phyloP scores from a whole-genome alignment of 2,329 filamentous ascomycete genomes.

The Pezicula rhizophila region DNA sequence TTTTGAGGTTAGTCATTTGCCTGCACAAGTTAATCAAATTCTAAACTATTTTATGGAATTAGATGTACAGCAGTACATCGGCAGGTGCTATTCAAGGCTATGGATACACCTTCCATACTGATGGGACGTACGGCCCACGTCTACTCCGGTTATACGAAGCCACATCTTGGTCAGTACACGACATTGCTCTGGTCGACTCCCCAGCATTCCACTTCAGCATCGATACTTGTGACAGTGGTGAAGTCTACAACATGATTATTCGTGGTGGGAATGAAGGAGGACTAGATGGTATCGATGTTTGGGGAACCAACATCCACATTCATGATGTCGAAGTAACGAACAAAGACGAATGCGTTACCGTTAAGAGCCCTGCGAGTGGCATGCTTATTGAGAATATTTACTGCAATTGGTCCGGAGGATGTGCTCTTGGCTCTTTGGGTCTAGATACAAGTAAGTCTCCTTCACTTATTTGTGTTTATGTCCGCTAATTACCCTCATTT shows the following conservation, averaged over 20 bases:
- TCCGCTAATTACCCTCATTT: not conserved
- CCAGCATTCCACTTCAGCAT: conserved; percentile 36
- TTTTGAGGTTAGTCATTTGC: conserved; percentile 32
- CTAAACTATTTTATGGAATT: no score
- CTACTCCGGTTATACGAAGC: conserved; percentile 1
- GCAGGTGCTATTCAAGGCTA: conserved; percentile 46
- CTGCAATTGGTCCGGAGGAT: conserved; percentile 54
- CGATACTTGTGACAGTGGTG: conserved; percentile 42
- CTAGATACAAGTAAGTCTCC: conserved; percentile 28
- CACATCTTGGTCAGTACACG: conserved; percentile 8
- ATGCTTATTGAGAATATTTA: conserved; percentile 53
- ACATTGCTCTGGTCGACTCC: conserved; percentile 2
- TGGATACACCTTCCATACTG: conserved; percentile 42
- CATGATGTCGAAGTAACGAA: conserved; percentile 57
- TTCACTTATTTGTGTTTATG: not conserved
- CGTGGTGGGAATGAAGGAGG: conserved; percentile 45
- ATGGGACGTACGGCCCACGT: conserved; percentile 25
- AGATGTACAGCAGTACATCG: conserved; percentile 43
- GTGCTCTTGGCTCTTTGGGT: conserved; percentile 50
- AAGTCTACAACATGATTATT: conserved; percentile 49
- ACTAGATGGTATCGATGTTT: conserved; percentile 51
- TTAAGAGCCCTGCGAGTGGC: conserved; percentile 51
- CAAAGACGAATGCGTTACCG: conserved; percentile 55
- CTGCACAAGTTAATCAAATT: no score
- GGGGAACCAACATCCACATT: conserved; percentile 48